Conservation (phyloP, 352 stramenopile genomes). For the Halophytophthora batemanensis region DNA sequence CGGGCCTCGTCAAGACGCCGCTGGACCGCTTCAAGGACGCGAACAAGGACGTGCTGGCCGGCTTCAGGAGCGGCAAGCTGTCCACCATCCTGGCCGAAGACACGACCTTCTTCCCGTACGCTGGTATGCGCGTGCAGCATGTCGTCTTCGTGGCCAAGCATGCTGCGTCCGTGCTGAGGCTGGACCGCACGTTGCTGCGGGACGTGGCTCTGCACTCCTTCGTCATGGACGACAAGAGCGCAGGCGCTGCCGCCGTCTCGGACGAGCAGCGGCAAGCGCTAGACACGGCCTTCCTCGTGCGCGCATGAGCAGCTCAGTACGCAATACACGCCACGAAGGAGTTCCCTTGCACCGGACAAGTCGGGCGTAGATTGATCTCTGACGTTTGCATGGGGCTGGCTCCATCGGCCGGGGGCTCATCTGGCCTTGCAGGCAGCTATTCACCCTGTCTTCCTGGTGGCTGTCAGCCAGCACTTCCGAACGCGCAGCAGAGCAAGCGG, state of each 20-base stretch:
- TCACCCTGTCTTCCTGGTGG: too few relatives aligned
- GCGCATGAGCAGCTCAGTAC: background rate
- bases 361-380: too few relatives aligned
- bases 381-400: too few relatives aligned
- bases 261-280: constrained; percentile 36
- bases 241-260: constrained; percentile 16
- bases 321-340: too few relatives aligned
- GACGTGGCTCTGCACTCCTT: constrained; percentile 50
- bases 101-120: constrained; percentile 62
- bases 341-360: too few relatives aligned
- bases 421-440: too few relatives aligned
- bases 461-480: too few relatives aligned
- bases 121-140: constrained; percentile 48
- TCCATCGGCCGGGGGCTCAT: too few relatives aligned
- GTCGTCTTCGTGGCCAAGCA: constrained; percentile 62
- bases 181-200: constrained; percentile 42
- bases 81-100: constrained; percentile 61
- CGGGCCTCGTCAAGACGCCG: constrained; percentile 66
- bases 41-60: constrained; percentile 54
- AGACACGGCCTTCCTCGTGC: constrained; percentile 25
- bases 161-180: constrained; percentile 31
- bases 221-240: constrained; percentile 44
- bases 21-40: constrained; percentile 63
- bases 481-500: too few relatives aligned
- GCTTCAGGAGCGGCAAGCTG: constrained; percentile 63